These are phyloP conservation scores for Anethum foeniculum DNA, from an alignment of 140 eudicot genomes.

Conservation along the genomic window DNA sequence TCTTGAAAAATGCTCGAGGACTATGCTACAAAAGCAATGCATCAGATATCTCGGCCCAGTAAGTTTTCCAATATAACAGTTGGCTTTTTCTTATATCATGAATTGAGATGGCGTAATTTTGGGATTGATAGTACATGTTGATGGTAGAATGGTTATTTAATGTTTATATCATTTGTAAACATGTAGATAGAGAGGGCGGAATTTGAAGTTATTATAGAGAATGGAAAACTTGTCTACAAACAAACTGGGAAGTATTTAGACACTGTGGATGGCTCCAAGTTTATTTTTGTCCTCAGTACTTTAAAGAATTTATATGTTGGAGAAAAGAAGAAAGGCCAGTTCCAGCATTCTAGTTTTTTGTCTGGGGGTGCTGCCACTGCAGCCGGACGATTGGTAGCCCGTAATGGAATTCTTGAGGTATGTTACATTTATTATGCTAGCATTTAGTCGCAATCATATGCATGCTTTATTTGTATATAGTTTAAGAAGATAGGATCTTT, in stretches of 20 bases:
- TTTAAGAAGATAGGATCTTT: neutral
- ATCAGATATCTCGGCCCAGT: slow-evolving; percentile 74
- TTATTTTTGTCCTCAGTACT: slow-evolving; percentile 15
- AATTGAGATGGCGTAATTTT: neutral
- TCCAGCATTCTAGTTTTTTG: slow-evolving; percentile 76
- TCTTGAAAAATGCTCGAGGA: slow-evolving; percentile 52
- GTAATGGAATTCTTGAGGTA: slow-evolving; percentile 60
- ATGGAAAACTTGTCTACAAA: slow-evolving; percentile 51
- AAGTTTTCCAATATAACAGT: neutral
- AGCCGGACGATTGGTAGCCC: slow-evolving; percentile 58
- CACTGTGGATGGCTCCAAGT: slow-evolving; percentile 26
- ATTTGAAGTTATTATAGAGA: slow-evolving; percentile 47
- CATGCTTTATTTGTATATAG: neutral
- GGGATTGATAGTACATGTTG: neutral
- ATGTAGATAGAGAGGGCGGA: slow-evolving; percentile 62
- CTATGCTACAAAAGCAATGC: slow-evolving; percentile 51
- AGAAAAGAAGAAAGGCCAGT: slow-evolving; percentile 47
- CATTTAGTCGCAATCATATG: neutral
- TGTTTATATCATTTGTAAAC: neutral
- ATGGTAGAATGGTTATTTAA: neutral
- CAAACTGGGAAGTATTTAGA: slow-evolving; percentile 23
- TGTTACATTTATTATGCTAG: neutral
- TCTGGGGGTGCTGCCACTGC: slow-evolving; percentile 73
- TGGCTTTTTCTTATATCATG: neutral
- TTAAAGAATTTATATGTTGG: slow-evolving; percentile 33